Evolutionary conservation across 176 grass and related monocot genomes (phyloP).

Genomic region (Aechmea fasciata): DNA sequence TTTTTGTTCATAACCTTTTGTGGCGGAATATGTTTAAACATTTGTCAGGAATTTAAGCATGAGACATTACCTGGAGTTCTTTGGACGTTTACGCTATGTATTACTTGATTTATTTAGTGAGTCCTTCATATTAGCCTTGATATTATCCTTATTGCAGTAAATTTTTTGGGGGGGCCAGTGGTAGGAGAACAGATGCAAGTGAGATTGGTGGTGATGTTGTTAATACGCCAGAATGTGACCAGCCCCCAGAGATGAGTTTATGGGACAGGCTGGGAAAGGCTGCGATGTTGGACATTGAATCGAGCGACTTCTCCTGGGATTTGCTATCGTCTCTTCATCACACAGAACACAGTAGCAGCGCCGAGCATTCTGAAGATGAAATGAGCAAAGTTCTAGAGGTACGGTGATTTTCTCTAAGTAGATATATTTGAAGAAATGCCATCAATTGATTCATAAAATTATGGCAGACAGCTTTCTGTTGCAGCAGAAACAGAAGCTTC

Average conservation of each 20-base stretch:
- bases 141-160: conserved; percentile 22
- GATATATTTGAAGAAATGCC: neutral
- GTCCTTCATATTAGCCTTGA: neutral
- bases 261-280: conserved; percentile 84
- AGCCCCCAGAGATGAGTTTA: conserved; percentile 59
- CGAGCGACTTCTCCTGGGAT: conserved; percentile 71
- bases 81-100: too few relatives aligned
- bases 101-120: too few relatives aligned
- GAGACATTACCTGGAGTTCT: too few relatives aligned
- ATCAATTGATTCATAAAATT: neutral
- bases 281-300: conserved; percentile 57
- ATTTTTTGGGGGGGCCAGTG: conserved; percentile 17
- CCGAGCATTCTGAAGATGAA: conserved; percentile 84
- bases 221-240: conserved; percentile 23
- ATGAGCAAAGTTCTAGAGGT: conserved; percentile 84
- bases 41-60: too few relatives aligned
- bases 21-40: too few relatives aligned
- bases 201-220: conserved; percentile 21
- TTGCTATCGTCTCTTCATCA: conserved; percentile 73
- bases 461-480: too few relatives aligned
- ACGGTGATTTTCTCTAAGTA: conserved; percentile 14
- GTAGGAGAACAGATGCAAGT: conserved; percentile 26
- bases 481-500: too few relatives aligned
- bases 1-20: too few relatives aligned
- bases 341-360: conserved; percentile 66